Percentiles rank a stretch among this genome's conserved stretches.
Evolutionary conservation across 1,139 yeast genomes (phyloP).

Genomic region (Eremothecium cymbalariae): DNA sequence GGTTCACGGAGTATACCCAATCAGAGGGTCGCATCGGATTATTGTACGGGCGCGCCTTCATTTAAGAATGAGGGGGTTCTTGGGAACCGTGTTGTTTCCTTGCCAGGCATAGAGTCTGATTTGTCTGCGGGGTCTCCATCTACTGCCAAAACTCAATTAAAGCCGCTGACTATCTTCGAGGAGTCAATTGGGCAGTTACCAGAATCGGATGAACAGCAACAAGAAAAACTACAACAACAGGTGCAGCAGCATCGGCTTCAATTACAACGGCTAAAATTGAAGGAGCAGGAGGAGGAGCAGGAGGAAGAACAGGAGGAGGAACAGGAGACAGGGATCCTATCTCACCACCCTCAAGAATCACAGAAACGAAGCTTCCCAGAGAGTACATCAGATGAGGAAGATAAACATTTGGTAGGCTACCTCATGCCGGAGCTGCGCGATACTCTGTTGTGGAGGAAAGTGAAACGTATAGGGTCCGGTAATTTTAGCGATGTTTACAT

Average conservation of each 20-base stretch:
- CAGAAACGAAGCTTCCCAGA: conserved; percentile 1
- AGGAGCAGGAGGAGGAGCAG: too few species aligned
- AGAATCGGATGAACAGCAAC: too few species aligned
- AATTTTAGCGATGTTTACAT: conserved; percentile 52
- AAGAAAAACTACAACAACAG: too few species aligned
- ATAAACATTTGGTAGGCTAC: conserved; percentile 22
- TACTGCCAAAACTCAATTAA: too few species aligned
- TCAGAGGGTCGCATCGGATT: neutral
- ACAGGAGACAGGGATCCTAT: neutral
- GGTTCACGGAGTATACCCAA: neutral
- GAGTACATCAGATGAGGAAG: conserved; percentile 20
- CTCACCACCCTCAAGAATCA: neutral
- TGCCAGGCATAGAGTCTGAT: neutral
- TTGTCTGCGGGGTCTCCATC: too few species aligned
- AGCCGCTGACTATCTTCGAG: too few species aligned
- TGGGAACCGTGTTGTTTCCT: neutral
- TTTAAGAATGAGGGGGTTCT: neutral
- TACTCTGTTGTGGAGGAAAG: conserved; percentile 26
- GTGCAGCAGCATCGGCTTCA: too few species aligned
- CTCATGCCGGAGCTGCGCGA: conserved; percentile 19
- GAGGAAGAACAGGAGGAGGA: too few species aligned
- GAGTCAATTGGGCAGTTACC: too few species aligned
- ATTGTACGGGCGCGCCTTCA: neutral
- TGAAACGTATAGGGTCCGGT: conserved; percentile 45
- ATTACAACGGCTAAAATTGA: too few species aligned